Base-by-base conservation (phyloP, 2,329 filamentous ascomycete genomes). In the Xylariaceae sp. region DNA sequence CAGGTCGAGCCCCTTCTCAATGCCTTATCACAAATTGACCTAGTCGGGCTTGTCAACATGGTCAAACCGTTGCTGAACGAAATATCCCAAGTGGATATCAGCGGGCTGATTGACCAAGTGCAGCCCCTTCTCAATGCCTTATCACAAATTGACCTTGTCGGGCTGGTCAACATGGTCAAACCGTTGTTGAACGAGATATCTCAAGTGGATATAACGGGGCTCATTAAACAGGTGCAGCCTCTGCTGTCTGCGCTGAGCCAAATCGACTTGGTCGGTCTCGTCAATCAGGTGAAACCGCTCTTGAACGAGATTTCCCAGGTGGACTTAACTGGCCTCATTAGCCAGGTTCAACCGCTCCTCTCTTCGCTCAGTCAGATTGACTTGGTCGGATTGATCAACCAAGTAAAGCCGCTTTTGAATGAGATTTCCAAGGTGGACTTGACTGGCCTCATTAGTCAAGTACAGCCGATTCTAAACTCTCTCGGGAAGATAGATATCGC, bases 161-260 rank as follows among this genome's bases (percentile, higher is more conserved):
- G 56, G 7, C 50, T 65, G 0, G 48, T 66, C 1, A 50, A 51
- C 3, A 62, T 65, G 22, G 61, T 63, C 0, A 54, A 61, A 22
- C 54, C 60, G 9, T 53, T 66, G 3, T 53, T 67, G 15, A 61
- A 54, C 2, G 33, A 41, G n/a, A 53, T 60, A 12, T 63, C 65
- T 33, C 61, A 68, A 50, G 62, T 66, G 24, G 59, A 68, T 36
- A 62, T 65, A 0, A 57, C 61, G 4, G 57, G 57, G 0, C 55
- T 68, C 9, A 53, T 68, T 12, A 50, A 53, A 1, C 62, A 64
- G 4, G 59, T 65, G 1, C 54, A 59, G 8, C 64, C 64, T 2
- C 50, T 67, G 11, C 46, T 67, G 15, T 44, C 50, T 6, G 30
- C 46, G 6, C 9, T 54, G 7, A 35, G 49, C 24, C 33, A 53